phyloP scores from a whole-genome alignment of 345 rosid species.

The Populus simonii region DNA sequence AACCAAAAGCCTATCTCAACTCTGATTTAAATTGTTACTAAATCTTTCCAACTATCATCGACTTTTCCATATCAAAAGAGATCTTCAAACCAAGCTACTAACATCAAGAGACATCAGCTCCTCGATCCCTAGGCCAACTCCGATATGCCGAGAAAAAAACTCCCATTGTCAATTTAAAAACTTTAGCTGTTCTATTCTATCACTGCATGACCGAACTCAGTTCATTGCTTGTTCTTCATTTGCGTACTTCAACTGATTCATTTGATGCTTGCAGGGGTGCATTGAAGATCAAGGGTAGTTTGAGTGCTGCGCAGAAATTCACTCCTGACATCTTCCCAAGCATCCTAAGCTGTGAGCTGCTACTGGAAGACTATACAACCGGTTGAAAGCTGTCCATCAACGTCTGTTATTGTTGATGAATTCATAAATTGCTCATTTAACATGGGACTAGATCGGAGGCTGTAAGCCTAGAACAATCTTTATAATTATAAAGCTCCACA shows the following conservation, averaged over 20 bases:
- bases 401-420: neutral
- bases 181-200: neutral
- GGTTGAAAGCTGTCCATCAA: neutral
- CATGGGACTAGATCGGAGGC: neutral
- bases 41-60: too few relatives aligned
- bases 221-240: neutral
- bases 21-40: too few relatives aligned
- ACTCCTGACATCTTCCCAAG: slow-evolving; percentile 96
- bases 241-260: neutral
- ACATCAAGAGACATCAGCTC: too few relatives aligned
- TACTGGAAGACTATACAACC: neutral
- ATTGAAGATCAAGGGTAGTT: slow-evolving; percentile 91
- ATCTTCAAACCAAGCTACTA: too few relatives aligned
- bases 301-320: slow-evolving; percentile 89
- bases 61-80: too few relatives aligned
- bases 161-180: neutral
- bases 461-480: neutral
- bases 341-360: slow-evolving; percentile 69
- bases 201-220: neutral
- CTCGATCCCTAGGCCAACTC: too few relatives aligned
- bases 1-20: too few relatives aligned
- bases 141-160: too few relatives aligned
- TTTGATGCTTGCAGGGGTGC: slow-evolving; percentile 62
- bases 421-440: neutral
- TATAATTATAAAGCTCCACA: neutral